These are phyloP conservation scores for Schoenoplectus triqueter DNA, from an alignment of 202 grass and related monocot genomes.

Conservation along the genomic window DNA sequence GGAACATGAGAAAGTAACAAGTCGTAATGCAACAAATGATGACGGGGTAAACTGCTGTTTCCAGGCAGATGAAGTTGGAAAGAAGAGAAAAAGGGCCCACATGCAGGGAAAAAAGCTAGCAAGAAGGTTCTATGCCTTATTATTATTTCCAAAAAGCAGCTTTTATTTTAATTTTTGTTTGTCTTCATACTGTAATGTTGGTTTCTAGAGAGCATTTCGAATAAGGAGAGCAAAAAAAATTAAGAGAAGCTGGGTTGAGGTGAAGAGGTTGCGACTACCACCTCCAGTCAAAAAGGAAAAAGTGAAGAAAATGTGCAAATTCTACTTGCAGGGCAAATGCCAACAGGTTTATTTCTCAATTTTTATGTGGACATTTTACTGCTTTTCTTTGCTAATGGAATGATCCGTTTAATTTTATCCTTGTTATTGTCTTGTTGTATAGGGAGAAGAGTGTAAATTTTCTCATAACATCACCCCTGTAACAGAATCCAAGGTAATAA, in stretches of 20 bases:
- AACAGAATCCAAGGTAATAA: constrained; percentile 84
- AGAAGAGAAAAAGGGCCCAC: constrained; percentile 60
- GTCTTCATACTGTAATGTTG: constrained; percentile 49
- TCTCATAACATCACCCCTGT: constrained; percentile 80
- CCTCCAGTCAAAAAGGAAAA: constrained; percentile 71
- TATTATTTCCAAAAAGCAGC: background rate
- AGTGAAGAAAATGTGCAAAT: constrained; percentile 62
- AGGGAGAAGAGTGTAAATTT: constrained; percentile 84
- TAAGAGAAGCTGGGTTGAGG: constrained; percentile 57
- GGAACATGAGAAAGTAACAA: background rate
- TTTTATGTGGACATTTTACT: constrained; percentile 38
- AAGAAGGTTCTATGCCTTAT: constrained; percentile 52
- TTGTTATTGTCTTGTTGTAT: constrained; percentile 44
- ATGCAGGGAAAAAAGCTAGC: constrained; percentile 78
- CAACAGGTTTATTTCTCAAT: constrained; percentile 57
- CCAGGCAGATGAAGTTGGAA: constrained; percentile 51
- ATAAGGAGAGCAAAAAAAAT: constrained; percentile 65
- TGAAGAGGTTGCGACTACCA: constrained; percentile 70
- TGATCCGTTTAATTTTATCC: constrained; percentile 12
- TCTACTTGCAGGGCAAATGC: constrained; percentile 78
- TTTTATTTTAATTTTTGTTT: constrained; percentile 8
- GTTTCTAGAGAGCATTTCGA: constrained; percentile 71
- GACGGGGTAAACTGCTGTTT: constrained; percentile 36
- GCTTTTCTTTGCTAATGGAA: background rate
- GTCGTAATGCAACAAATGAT: background rate